Evolutionary conservation across 2,329 filamentous ascomycete genomes (phyloP), one percentile per base, ranked within the genome.

Genomic region (Colletotrichum limetticola): DNA sequence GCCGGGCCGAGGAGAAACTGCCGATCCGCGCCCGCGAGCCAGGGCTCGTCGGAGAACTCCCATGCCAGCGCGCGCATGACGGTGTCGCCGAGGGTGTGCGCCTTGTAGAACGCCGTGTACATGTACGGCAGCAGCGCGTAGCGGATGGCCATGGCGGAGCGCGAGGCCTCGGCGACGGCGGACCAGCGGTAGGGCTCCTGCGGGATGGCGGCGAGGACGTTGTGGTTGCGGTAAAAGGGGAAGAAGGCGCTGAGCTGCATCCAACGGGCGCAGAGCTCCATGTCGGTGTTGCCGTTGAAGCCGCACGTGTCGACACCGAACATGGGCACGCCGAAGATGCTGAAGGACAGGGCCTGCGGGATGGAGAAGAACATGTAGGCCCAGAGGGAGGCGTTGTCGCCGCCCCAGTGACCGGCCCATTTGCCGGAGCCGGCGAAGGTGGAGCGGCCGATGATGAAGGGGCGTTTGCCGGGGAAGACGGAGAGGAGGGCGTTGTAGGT

Each of bases 391-490:
- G 85, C 83, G 78, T 95, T 95, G 80, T 96, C 91, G 42, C 92
- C 93, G 35, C 94, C 93, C 94, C 94, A 97, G 81, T 97, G 94
- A 1, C 93, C 94, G 1, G 93, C 92, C 84, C 89, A 93, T 79
- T 90, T 91, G 1, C 95, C 94, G 0, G 90, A 90, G 3, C 94
- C 94, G 11, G 93, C 88, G 78, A 96, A 97, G 1, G 94, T 97
- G 52, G 92, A 94, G 19, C 95, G 91, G 0, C 93, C 93, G 77
- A 97, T 95, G 78, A 97, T 93, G 82, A 97, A 94, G 0, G 95
- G 95, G 0, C 95, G 91, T 80, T 93, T 93, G 16, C 84, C 86
- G 0, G 92, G 90, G 72, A 90, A 90, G 22, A 94, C 85, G 2
- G 85, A 80, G 3, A 92, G 84, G 37, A 97, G 88, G 70, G 91